phyloP scores from a whole-genome alignment of 768 basidiomycete species.

The Mycena indigotica region DNA sequence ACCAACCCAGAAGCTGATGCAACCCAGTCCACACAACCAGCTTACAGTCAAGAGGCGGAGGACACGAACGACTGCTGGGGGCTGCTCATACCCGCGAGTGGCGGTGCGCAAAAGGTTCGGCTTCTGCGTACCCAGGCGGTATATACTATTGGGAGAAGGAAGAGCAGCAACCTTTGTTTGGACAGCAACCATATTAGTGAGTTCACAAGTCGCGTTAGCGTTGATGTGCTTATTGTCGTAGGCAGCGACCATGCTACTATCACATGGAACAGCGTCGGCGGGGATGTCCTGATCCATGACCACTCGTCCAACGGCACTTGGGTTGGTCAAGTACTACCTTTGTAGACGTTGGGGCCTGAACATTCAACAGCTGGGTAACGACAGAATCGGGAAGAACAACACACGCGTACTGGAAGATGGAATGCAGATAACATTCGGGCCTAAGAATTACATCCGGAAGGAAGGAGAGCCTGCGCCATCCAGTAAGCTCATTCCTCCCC shows the following conservation, averaged over 20 bases:
- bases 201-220: background rate
- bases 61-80: constrained; percentile 12
- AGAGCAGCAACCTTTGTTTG: background rate
- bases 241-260: background rate
- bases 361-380: background rate
- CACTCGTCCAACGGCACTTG: constrained; percentile 14
- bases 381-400: background rate
- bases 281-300: background rate
- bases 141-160: constrained; percentile 7
- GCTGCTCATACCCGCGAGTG: constrained; percentile 11
- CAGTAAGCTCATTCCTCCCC: constrained; percentile 3
- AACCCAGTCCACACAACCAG: constrained; percentile 4
- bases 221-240: background rate
- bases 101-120: background rate
- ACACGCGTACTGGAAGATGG: constrained; percentile 6
- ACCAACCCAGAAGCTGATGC: background rate
- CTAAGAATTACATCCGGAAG: background rate
- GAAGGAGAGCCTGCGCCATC: constrained; percentile 1
- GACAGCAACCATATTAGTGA: constrained; percentile 7
- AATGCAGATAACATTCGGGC: constrained; percentile 12
- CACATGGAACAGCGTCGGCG: background rate
- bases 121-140: background rate
- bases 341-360: background rate
- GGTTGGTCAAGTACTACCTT: background rate
- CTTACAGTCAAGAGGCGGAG: background rate